A percentile compares a stretch with the other conserved stretches of the same genome.
phyloP scores from a whole-genome alignment of 257 asterid genomes.

The Anisodus tanguticus region DNA sequence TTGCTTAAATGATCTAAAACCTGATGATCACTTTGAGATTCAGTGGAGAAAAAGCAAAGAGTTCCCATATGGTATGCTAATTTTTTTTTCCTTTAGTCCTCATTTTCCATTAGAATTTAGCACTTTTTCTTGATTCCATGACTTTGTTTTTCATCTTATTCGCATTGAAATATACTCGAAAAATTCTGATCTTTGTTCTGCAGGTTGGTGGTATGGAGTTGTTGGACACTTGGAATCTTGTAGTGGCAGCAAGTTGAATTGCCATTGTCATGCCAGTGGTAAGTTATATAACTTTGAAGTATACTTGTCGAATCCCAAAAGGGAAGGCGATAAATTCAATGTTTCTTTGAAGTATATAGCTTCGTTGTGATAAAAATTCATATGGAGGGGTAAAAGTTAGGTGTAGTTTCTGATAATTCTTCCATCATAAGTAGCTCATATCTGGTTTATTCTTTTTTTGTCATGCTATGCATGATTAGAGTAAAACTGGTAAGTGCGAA shows the following conservation, averaged over 20 bases:
- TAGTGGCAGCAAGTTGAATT: slow-evolving; percentile 51
- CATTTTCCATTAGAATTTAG: background rate
- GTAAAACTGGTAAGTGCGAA: background rate
- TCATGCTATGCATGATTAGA: background rate
- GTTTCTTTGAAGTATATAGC: background rate
- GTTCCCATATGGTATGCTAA: slow-evolving; percentile 68
- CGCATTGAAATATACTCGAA: background rate
- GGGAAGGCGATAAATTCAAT: background rate
- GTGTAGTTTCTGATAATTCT: background rate
- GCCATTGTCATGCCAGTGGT: slow-evolving; percentile 78
- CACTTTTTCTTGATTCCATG: background rate
- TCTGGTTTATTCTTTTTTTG: background rate
- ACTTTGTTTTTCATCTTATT: background rate
- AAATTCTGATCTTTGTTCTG: slow-evolving; percentile 25
- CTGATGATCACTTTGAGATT: slow-evolving; percentile 86
- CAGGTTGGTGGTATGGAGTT: slow-evolving; percentile 99
- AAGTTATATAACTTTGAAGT: slow-evolving; percentile 1
- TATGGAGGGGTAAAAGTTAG: background rate
- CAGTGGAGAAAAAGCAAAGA: slow-evolving; percentile 88
- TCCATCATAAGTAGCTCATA: background rate
- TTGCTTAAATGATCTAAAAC: slow-evolving; percentile 72
- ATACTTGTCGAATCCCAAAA: background rate
- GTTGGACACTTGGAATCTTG: slow-evolving; percentile 89
- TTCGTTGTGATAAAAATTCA: background rate
- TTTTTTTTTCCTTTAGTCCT: background rate